Conservation (phyloP, 2,329 filamentous ascomycete species). For the Colletotrichum phormii region DNA sequence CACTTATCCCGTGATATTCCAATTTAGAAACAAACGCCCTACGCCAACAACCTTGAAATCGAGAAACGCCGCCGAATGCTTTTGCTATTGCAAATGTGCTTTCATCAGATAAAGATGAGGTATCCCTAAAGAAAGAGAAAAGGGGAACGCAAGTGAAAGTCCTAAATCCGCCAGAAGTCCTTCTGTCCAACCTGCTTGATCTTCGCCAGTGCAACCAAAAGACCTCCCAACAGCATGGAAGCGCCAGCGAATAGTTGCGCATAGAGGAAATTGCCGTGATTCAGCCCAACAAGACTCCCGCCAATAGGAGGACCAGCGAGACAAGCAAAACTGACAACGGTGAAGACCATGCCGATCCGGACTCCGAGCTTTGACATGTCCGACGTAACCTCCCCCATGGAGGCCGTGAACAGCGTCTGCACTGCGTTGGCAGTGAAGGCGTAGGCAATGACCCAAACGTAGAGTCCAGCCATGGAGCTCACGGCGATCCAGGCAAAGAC, state of each 20-base stretch:
- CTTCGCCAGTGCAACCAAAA: slow-evolving; percentile 28
- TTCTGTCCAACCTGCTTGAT: slow-evolving; percentile 29
- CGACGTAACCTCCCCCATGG: slow-evolving; percentile 52
- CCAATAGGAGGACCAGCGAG: slow-evolving; percentile 54
- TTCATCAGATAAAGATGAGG: no score
- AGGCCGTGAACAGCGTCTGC: slow-evolving; percentile 54
- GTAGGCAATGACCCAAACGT: slow-evolving; percentile 40
- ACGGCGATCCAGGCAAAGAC: slow-evolving; percentile 50
- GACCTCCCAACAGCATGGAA: slow-evolving; percentile 21
- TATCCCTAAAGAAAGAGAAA: background rate
- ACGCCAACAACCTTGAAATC: background rate
- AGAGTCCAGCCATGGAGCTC: slow-evolving; percentile 45
- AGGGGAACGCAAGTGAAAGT: background rate
- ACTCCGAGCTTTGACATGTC: slow-evolving; percentile 52
- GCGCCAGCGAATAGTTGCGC: slow-evolving; percentile 29
- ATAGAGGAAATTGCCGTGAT: slow-evolving; percentile 9
- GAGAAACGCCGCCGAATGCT: background rate
- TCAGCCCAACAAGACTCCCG: slow-evolving; percentile 54
- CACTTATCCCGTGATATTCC: background rate
- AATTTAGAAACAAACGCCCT: background rate
- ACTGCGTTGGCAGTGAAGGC: slow-evolving; percentile 52
- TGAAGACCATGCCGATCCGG: slow-evolving; percentile 55
- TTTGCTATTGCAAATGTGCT: background rate
- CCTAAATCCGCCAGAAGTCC: slow-evolving; percentile 14
- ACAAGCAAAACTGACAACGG: slow-evolving; percentile 50